These are phyloP conservation scores for Ophiostoma novo-ulmi DNA, from an alignment of 2,329 filamentous ascomycete species.

Conservation along the genomic window DNA sequence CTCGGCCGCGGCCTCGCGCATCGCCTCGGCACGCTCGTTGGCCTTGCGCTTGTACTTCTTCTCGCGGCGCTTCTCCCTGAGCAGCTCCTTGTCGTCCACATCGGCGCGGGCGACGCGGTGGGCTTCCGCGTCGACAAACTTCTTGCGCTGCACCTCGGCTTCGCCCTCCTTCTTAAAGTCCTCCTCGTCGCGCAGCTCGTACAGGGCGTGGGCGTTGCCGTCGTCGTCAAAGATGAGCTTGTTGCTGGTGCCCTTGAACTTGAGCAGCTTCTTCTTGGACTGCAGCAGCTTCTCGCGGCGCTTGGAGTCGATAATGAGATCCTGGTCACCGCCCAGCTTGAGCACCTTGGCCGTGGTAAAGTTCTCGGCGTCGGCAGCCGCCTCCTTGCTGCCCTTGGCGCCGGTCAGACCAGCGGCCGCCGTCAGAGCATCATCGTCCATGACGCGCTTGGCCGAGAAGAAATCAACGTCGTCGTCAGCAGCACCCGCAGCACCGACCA, in stretches of 20 bases:
- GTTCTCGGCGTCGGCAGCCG: slow-evolving; percentile 35
- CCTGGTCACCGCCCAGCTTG: slow-evolving; percentile 56
- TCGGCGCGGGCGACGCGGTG: slow-evolving; percentile 70
- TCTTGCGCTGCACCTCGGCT: slow-evolving; percentile 67
- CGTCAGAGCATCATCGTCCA: slow-evolving; percentile 62
- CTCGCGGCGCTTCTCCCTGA: slow-evolving; percentile 70
- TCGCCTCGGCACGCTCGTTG: slow-evolving; percentile 47
- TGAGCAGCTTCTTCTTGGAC: slow-evolving; percentile 89
- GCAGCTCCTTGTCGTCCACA: slow-evolving; percentile 73
- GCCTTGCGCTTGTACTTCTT: slow-evolving; percentile 71
- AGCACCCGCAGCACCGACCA: background rate
- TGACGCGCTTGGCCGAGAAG: slow-evolving; percentile 81
- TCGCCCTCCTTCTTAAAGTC: slow-evolving; percentile 71
- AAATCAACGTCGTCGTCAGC: slow-evolving; percentile 56
- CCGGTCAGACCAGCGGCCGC: slow-evolving; percentile 43
- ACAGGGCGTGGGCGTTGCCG: slow-evolving; percentile 75
- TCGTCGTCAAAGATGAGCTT: slow-evolving; percentile 92
- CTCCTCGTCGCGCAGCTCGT: slow-evolving; percentile 81
- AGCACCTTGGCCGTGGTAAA: slow-evolving; percentile 54
- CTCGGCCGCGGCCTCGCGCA: slow-evolving; percentile 29
- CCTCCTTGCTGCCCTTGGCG: slow-evolving; percentile 24
- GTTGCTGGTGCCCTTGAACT: slow-evolving; percentile 78
- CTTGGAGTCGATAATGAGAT: slow-evolving; percentile 85
- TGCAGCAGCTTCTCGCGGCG: slow-evolving; percentile 91
- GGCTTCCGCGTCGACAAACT: slow-evolving; percentile 72